A percentile compares a stretch with the other conserved stretches of the same genome.
phyloP scores from a whole-genome alignment of 306 rosid genomes.

The Cucumis hystrix region DNA sequence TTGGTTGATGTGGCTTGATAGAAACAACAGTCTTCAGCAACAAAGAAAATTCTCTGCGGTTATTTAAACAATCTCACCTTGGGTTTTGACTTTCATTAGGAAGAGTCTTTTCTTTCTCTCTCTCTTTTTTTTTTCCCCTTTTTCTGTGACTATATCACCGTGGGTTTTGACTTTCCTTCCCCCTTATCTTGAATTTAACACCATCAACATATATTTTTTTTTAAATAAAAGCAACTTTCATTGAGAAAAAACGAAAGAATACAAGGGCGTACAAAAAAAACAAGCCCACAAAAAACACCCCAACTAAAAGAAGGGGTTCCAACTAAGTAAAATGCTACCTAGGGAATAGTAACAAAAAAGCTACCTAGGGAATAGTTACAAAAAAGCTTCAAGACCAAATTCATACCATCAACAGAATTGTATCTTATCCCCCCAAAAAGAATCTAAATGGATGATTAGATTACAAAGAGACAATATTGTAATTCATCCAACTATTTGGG shows the following conservation, averaged over 20 bases:
- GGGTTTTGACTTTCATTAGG: not conserved
- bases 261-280: too few species aligned
- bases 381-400: too few species aligned
- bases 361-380: too few species aligned
- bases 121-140: not conserved
- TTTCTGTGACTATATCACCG: not conserved
- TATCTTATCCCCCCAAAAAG: not conserved
- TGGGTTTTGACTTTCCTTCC: not conserved
- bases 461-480: not conserved
- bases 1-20: not conserved
- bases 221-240: too few species aligned
- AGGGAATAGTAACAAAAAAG: too few species aligned
- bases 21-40: not conserved
- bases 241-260: too few species aligned
- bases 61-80: not conserved
- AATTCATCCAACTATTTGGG: not conserved
- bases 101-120: not conserved
- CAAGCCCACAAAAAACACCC: too few species aligned
- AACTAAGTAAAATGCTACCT: too few species aligned
- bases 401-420: not conserved
- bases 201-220: not conserved
- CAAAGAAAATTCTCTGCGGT: not conserved
- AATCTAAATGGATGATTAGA: not conserved
- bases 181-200: not conserved
- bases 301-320: too few species aligned